Evolutionary conservation across 768 basidiomycete species (phyloP).

Genomic region (Tricholoma hemisulphureum): DNA sequence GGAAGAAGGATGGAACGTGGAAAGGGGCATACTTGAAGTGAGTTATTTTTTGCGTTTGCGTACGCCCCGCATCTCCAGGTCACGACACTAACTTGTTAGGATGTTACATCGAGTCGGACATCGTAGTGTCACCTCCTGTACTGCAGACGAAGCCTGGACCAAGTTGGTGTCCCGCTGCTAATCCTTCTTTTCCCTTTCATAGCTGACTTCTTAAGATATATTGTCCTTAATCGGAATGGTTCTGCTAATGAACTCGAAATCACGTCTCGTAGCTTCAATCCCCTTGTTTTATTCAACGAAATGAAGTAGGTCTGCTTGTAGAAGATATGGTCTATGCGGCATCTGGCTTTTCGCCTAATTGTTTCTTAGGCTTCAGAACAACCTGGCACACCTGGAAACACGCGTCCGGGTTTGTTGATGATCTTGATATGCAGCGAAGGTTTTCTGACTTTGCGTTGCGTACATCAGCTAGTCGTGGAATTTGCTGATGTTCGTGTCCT

Average conservation of each 20-base stretch:
- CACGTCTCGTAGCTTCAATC: constrained; percentile 67
- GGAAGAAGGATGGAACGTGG: constrained; percentile 66
- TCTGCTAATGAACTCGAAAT: constrained; percentile 69
- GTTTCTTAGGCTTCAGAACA: constrained; percentile 57
- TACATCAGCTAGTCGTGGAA: constrained; percentile 60
- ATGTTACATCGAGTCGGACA: constrained; percentile 67
- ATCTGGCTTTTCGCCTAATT: neutral
- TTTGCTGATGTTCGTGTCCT: constrained; percentile 71
- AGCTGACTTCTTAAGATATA: constrained; percentile 47
- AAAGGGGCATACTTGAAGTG: constrained; percentile 66
- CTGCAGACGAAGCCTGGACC: constrained; percentile 80
- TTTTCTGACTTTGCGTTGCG: constrained; percentile 6
- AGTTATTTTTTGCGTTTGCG: constrained; percentile 21
- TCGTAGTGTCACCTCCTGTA: constrained; percentile 65
- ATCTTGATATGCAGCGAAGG: neutral
- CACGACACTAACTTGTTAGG: constrained; percentile 33
- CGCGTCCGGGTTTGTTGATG: constrained; percentile 53
- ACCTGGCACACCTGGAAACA: constrained; percentile 66
- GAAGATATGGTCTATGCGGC: neutral
- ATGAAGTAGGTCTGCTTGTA: constrained; percentile 57
- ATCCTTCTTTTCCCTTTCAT: constrained; percentile 3
- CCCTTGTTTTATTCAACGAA: constrained; percentile 65
- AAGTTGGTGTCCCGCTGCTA: constrained; percentile 44
- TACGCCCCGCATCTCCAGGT: constrained; percentile 8
- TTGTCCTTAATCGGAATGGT: constrained; percentile 74